Conservation (phyloP, 169 alveolate genomes). For the Plasmodium inui region DNA sequence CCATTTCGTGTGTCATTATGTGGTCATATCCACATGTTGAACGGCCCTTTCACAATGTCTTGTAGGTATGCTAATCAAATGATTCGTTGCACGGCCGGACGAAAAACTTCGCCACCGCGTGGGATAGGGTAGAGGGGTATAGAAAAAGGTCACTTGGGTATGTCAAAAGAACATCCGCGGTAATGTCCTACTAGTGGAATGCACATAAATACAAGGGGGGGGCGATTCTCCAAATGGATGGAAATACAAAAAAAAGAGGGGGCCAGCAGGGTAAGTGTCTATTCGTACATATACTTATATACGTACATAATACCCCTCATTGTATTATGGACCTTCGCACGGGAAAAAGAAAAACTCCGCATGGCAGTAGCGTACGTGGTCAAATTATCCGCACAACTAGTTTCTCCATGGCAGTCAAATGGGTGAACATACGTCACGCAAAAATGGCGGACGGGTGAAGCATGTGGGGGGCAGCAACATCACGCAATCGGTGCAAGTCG, state of each 20-base stretch:
- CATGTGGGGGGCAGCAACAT: background rate
- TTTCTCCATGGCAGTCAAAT: background rate
- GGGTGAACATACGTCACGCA: background rate
- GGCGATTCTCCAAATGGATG: background rate
- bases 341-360: background rate
- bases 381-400: background rate
- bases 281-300: background rate
- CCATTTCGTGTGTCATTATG: background rate
- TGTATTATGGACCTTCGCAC: background rate
- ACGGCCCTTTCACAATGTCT: background rate
- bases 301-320: background rate
- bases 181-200: background rate
- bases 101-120: background rate
- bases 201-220: background rate
- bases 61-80: no score
- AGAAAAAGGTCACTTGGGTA: background rate
- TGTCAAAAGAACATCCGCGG: background rate
- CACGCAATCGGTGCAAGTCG: background rate
- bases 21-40: background rate
- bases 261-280: background rate
- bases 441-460: background rate
- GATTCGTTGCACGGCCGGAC: background rate
- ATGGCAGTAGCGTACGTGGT: background rate
- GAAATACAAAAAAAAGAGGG: background rate
- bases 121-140: background rate